These are phyloP conservation scores for Jamesozyma piceae DNA, from an alignment of 805 yeast species.

Conservation along the genomic window DNA sequence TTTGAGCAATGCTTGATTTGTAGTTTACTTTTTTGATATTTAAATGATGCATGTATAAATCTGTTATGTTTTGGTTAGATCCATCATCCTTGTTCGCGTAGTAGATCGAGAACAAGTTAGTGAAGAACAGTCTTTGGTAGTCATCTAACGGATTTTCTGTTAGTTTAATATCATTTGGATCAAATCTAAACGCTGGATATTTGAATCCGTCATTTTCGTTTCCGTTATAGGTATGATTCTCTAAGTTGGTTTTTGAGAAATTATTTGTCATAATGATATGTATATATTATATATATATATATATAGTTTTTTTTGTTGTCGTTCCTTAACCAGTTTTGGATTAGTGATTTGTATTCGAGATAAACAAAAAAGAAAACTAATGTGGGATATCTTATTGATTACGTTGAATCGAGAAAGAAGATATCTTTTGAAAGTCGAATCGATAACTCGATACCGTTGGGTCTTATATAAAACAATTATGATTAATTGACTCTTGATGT, in stretches of 20 bases:
- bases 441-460: too few species aligned
- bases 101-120: conserved; percentile 8
- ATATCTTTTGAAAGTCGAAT: too few species aligned
- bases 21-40: conserved; percentile 12
- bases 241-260: neutral
- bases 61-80: neutral
- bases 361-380: too few species aligned
- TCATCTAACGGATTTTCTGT: conserved; percentile 24
- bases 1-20: conserved; percentile 18
- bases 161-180: conserved; percentile 11
- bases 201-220: neutral
- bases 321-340: too few species aligned
- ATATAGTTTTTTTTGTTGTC: too few species aligned
- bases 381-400: too few species aligned
- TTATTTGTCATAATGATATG: neutral
- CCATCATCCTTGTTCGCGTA: neutral
- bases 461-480: too few species aligned
- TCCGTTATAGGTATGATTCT: neutral
- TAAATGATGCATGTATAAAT: conserved; percentile 1
- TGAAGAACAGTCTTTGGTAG: conserved; percentile 26
- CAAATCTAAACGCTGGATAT: conserved; percentile 14
- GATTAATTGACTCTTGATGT: too few species aligned
- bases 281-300: too few species aligned
- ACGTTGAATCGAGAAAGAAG: too few species aligned
- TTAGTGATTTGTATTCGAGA: too few species aligned